These are phyloP conservation scores for Cercospora sesami DNA, from an alignment of 2,329 filamentous ascomycete genomes.

Conservation along the genomic window DNA sequence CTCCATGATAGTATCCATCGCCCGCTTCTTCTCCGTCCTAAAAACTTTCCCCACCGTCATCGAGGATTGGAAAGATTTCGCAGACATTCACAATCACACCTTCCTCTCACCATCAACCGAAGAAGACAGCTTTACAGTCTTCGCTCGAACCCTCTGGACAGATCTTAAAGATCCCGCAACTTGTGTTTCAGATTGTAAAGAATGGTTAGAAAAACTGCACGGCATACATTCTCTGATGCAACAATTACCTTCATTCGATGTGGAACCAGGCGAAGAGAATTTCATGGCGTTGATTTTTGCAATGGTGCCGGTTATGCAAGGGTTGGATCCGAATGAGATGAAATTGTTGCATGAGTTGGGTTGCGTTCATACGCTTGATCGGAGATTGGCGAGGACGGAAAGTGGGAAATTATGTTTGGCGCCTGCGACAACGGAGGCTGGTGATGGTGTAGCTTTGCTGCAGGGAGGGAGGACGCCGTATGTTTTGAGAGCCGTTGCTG, in stretches of 20 bases:
- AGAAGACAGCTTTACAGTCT: background rate
- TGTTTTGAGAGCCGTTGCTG: background rate
- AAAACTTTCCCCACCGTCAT: background rate
- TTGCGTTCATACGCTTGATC: constrained; percentile 7
- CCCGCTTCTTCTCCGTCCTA: background rate
- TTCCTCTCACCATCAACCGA: background rate
- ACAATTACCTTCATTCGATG: background rate
- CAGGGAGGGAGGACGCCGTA: background rate
- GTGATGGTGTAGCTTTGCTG: background rate
- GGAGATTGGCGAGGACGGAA: constrained; percentile 6
- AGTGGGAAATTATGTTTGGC: background rate
- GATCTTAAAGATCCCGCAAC: background rate
- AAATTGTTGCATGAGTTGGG: background rate
- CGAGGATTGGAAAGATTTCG: background rate
- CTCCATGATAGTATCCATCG: background rate
- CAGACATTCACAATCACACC: background rate
- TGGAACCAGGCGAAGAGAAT: background rate
- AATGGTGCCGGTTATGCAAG: background rate
- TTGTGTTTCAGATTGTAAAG: background rate
- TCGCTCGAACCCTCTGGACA: background rate
- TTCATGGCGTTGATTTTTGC: background rate
- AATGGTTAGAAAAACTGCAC: background rate
- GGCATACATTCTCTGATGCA: background rate
- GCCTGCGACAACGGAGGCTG: background rate
- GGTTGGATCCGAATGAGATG: constrained; percentile 4